phyloP scores from a whole-genome alignment of 2,329 filamentous ascomycete genomes.

The Aureobasidium sp. region DNA sequence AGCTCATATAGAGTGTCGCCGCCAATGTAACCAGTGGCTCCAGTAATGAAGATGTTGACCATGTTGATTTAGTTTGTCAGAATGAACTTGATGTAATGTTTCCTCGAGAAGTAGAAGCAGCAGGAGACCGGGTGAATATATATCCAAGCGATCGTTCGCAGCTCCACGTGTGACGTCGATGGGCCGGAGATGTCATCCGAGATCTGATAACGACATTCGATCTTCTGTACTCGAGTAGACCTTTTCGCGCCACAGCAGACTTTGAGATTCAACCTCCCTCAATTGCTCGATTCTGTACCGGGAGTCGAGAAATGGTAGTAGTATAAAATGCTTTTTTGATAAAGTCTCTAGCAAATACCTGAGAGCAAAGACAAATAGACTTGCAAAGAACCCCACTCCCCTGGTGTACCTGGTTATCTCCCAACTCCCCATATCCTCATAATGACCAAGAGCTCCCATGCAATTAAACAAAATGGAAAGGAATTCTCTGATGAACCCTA shows the following conservation, averaged over 20 bases:
- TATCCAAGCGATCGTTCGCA: not conserved
- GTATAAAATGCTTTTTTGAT: slow-evolving; percentile 5
- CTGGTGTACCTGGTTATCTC: not conserved
- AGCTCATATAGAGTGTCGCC: slow-evolving; percentile 41
- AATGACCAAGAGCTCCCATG: slow-evolving; percentile 8
- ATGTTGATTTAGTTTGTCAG: not conserved
- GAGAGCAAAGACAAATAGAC: not conserved
- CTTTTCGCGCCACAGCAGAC: not conserved
- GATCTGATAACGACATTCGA: not conserved
- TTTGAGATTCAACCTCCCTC: not conserved
- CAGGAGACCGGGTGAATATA: not conserved
- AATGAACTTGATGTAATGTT: not conserved
- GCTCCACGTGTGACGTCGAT: not conserved
- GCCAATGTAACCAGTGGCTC: slow-evolving; percentile 36
- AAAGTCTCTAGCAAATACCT: not conserved
- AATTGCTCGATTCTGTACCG: too few relatives aligned
- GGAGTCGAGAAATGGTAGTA: not conserved
- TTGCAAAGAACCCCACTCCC: not conserved
- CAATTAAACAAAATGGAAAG: slow-evolving; percentile 1
- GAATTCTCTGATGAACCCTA: not conserved
- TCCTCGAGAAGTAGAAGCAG: not conserved
- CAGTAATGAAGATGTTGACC: slow-evolving; percentile 18
- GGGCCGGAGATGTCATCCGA: not conserved
- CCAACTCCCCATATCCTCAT: slow-evolving; percentile 6
- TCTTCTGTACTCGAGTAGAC: not conserved